Base-by-base conservation (phyloP, 805 yeast genomes). In the Yarrowia phangngaensis region DNA sequence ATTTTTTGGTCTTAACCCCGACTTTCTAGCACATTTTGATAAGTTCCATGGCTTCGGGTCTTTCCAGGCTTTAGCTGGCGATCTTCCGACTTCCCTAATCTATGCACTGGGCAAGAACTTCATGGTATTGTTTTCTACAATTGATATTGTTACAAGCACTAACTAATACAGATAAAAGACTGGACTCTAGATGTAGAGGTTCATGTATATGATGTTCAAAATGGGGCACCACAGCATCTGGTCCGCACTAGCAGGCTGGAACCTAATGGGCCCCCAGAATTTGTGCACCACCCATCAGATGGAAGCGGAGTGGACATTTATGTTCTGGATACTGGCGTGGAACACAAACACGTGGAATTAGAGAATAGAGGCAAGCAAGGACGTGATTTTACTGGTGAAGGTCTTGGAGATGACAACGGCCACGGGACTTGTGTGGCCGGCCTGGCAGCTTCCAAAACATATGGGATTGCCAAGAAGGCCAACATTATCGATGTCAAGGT, bases 351-450 rank as follows among this genome's bases (percentile, higher is more conserved):
- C 15, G 34, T 38, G 6, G 76, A 73, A 19, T 70, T 74, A 45
- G 64, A 61, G 2, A 63, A 64, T 4, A 63, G 77, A 26, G 73
- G 94, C 95, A 0, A 95, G 95, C 4, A 67, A 84, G 19, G 73
- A 84, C 50, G 95, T 87, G 79, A 76, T 50, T 70, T 74, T 54
- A 72, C 79, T 0, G 63, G 62, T 3, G 70, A 67, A 29, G 70
- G 69, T 8, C 49, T 72, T 1, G 86, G 84, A 6, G 96, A 89
- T 61, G 66, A 66, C 8, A 80, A 81, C 56, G 96, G 96, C 0
- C 97, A 88, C 63, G 97, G 67, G n/a, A 86, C 96, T 1, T 96
- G 88, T 64, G 94, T 89, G 38, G 95, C 96, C 0, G 96, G 96
- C 3, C 68, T 86, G 9, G 74, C 86, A 50, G 95, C 90, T 0